These are phyloP conservation scores for Omphalea diandra DNA, from an alignment of 441 rosid species.

Conservation along the genomic window DNA sequence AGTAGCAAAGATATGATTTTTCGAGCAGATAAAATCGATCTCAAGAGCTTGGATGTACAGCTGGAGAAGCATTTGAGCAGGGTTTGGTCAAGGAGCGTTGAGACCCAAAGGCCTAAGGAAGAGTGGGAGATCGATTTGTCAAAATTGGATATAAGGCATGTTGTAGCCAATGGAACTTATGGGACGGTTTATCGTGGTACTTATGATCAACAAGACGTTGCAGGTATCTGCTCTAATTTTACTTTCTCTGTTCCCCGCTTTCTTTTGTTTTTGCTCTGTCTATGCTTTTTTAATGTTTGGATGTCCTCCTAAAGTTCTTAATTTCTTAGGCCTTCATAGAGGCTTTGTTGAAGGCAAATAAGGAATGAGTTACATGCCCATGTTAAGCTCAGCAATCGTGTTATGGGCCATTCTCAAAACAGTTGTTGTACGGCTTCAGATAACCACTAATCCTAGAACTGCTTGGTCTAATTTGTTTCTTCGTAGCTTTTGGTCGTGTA, in stretches of 20 bases:
- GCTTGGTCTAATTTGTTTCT: background rate
- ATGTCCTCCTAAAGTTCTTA: too few species aligned
- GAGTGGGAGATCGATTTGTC: slow-evolving; percentile 94
- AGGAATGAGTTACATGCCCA: background rate
- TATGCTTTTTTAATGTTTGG: too few species aligned
- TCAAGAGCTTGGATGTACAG: slow-evolving; percentile 76
- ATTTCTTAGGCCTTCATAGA: background rate
- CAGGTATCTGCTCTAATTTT: slow-evolving; percentile 57
- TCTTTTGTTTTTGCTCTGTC: too few species aligned
- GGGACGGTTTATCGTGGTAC: slow-evolving; percentile 72
- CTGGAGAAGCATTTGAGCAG: slow-evolving; percentile 81
- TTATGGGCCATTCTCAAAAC: background rate
- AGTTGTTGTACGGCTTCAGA: background rate
- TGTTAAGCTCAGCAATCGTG: background rate
- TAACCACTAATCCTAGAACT: background rate
- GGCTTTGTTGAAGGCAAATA: background rate
- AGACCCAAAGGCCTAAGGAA: slow-evolving; percentile 51
- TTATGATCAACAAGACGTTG: slow-evolving; percentile 78
- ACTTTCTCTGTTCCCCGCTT: background rate
- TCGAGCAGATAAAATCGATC: slow-evolving; percentile 73
- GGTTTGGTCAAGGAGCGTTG: slow-evolving; percentile 69
- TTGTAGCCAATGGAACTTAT: slow-evolving; percentile 76
- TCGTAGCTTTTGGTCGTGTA: background rate
- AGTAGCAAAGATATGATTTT: slow-evolving; percentile 59
- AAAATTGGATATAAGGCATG: slow-evolving; percentile 57